phyloP scores from a whole-genome alignment of 176 grass and related monocot species.

The Aegilops sharonensis region DNA sequence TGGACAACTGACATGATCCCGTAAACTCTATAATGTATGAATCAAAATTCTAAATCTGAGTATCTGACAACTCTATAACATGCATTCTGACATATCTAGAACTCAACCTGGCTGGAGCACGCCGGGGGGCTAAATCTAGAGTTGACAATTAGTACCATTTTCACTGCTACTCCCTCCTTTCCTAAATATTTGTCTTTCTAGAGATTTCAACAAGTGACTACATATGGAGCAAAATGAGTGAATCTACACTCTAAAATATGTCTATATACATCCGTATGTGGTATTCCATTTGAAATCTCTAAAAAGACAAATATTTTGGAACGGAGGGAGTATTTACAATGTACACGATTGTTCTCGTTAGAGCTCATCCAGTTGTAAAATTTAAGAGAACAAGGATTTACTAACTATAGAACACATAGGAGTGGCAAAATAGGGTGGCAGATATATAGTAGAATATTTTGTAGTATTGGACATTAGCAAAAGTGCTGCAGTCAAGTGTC shows the following conservation, averaged over 20 bases:
- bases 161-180: not conserved
- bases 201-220: too few relatives aligned
- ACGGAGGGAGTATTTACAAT: not conserved
- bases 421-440: not conserved
- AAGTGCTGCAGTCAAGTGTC: conserved; percentile 15
- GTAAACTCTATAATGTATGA: conserved; percentile 24
- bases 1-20: conserved; percentile 26
- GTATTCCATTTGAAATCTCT: too few relatives aligned
- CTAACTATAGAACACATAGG: not conserved
- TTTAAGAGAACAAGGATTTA: conserved; percentile 1
- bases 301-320: too few relatives aligned
- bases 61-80: conserved; percentile 25
- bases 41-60: conserved; percentile 30
- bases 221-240: too few relatives aligned
- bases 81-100: conserved; percentile 42
- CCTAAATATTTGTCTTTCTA: too few relatives aligned
- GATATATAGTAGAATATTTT: not conserved
- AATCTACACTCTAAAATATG: too few relatives aligned
- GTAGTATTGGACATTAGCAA: not conserved
- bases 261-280: too few relatives aligned
- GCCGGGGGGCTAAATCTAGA: conserved; percentile 39
- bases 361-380: conserved; percentile 12
- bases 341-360: conserved; percentile 10
- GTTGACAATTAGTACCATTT: conserved; percentile 27
- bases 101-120: conserved; percentile 23